phyloP scores from a whole-genome alignment of 2,329 filamentous ascomycete genomes.

The Xylariaceae sp. region DNA sequence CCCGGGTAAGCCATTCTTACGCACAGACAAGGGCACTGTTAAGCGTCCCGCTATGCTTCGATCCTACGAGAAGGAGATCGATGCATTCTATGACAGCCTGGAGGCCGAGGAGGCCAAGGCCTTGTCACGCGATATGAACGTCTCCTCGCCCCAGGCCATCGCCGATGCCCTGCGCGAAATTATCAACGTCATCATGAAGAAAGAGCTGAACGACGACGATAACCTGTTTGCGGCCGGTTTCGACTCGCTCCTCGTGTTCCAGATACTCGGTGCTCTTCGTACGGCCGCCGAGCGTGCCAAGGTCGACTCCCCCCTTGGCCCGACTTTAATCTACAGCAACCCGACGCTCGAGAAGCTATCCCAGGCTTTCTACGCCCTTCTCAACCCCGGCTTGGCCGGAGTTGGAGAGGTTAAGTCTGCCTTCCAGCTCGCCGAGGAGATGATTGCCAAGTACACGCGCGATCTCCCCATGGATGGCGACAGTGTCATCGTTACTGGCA shows the following conservation, averaged over 20 bases:
- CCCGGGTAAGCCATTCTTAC: conserved; percentile 28
- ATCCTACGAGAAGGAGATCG: conserved; percentile 27
- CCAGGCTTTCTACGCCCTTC: conserved; percentile 30
- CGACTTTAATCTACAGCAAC: conserved; percentile 38
- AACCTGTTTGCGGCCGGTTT: conserved; percentile 32
- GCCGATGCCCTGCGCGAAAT: conserved; percentile 20
- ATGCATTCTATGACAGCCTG: conserved; percentile 25
- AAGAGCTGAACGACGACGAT: conserved; percentile 22
- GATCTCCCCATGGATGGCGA: conserved; percentile 28
- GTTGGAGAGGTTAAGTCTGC: conserved; percentile 18
- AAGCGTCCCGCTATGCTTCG: conserved; percentile 25
- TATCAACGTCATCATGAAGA: conserved; percentile 20
- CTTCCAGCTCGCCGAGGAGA: conserved; percentile 23
- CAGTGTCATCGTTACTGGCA: conserved; percentile 44
- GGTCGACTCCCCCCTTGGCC: conserved; percentile 31
- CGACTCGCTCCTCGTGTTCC: conserved; percentile 35
- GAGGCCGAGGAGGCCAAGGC: conserved; percentile 25
- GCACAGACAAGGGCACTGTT: conserved; percentile 30
- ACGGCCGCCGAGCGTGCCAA: conserved; percentile 32
- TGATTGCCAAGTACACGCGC: conserved; percentile 25
- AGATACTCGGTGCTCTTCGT: conserved; percentile 36
- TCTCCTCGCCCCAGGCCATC: conserved; percentile 17
- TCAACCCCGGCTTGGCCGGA: conserved; percentile 19
- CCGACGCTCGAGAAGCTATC: conserved; percentile 35
- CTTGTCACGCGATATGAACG: conserved; percentile 21